These are phyloP conservation scores for Lepidium africanum DNA, from an alignment of 345 rosid genomes.

Conservation along the genomic window DNA sequence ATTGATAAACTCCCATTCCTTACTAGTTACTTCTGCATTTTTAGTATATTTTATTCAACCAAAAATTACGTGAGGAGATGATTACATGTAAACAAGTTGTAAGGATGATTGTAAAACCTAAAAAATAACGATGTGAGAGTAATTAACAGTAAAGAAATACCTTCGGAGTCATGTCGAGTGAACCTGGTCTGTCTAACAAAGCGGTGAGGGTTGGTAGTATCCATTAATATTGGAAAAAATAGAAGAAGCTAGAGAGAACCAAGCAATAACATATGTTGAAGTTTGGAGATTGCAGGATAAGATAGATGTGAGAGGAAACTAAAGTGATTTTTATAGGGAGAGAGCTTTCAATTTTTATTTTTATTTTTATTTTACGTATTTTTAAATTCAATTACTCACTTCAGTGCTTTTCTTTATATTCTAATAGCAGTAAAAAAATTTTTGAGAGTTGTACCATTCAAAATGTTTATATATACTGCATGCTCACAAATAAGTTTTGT, in stretches of 20 bases:
- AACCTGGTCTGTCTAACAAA: not conserved
- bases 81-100: not conserved
- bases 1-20: slow-evolving; percentile 45
- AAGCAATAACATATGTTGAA: not conserved
- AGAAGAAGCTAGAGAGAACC: not conserved
- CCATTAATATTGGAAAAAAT: not conserved
- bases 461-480: not conserved
- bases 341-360: not conserved
- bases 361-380: not conserved
- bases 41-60: not conserved
- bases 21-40: slow-evolving; percentile 49
- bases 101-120: not conserved
- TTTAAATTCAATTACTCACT: not conserved
- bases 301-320: not conserved
- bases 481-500: not conserved
- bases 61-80: not conserved
- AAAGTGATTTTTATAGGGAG: not conserved
- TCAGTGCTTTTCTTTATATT: not conserved
- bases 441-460: not conserved
- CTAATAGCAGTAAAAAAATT: not conserved
- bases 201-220: slow-evolving; percentile 1
- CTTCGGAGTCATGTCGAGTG: slow-evolving; percentile 20
- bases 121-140: not conserved
- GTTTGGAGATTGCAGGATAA: slow-evolving; percentile 6
- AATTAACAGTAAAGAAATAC: not conserved